Percentiles rank a stretch among this genome's conserved stretches.
Evolutionary conservation across 441 rosid genomes (phyloP).

Genomic region (Dalechampia spathulata): DNA sequence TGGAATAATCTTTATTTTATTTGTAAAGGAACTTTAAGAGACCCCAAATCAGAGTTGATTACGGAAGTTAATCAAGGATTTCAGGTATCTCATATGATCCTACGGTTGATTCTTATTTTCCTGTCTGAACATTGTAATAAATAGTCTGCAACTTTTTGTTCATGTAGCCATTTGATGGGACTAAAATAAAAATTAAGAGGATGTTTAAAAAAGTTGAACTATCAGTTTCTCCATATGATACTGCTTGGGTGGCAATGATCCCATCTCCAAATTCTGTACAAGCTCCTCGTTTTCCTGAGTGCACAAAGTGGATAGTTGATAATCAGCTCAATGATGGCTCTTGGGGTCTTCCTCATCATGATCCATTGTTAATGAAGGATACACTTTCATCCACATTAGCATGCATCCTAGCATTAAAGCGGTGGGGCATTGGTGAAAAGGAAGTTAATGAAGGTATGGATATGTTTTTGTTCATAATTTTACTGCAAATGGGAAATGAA

Average conservation of each 20-base stretch:
- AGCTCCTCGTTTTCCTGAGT: conserved; percentile 59
- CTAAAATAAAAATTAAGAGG: conserved; percentile 44
- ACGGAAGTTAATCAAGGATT: conserved; percentile 17
- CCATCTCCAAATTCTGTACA: conserved; percentile 43
- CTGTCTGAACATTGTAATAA: neutral
- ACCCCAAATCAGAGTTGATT: conserved; percentile 16
- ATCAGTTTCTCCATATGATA: conserved; percentile 72
- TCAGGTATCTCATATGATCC: conserved; percentile 23
- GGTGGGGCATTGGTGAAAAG: conserved; percentile 64
- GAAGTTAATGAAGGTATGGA: conserved; percentile 49
- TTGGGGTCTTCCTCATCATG: conserved; percentile 51
- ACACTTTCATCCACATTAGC: conserved; percentile 67
- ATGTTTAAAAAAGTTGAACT: conserved; percentile 56
- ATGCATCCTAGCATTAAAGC: conserved; percentile 61
- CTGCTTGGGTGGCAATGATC: conserved; percentile 91
- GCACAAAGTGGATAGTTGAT: conserved; percentile 58
- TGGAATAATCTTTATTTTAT: too few relatives aligned
- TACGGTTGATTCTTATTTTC: neutral
- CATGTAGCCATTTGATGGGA: conserved; percentile 32
- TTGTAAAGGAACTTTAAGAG: too few relatives aligned
- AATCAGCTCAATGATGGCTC: conserved; percentile 75
- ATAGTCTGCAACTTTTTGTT: conserved; percentile 1
- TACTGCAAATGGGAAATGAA: conserved; percentile 2
- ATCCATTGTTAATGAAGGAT: conserved; percentile 50
- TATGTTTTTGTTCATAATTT: conserved; percentile 4